A percentile compares a stretch with the other conserved stretches of the same genome.
These are phyloP conservation scores for Penicillium sclerotiorum DNA, from an alignment of 2,329 filamentous ascomycete genomes.

Conservation along the genomic window DNA sequence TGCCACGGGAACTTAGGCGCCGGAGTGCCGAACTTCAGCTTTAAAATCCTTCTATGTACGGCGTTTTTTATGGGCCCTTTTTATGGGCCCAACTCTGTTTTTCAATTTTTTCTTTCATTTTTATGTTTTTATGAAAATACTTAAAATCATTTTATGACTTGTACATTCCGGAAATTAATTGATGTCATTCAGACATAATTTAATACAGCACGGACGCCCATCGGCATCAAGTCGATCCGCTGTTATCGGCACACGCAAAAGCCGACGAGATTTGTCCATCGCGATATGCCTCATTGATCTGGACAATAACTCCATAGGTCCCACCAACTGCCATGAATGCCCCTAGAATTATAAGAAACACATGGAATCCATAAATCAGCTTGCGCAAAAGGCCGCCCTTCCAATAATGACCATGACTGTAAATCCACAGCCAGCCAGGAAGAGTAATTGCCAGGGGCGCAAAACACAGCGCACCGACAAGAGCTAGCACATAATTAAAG, in stretches of 20 bases:
- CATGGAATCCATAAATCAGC: slow-evolving; percentile 45
- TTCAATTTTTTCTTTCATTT: neutral
- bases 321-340: slow-evolving; percentile 53
- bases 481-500: slow-evolving; percentile 55
- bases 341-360: slow-evolving; percentile 47
- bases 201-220: too few relatives aligned
- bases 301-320: slow-evolving; percentile 33
- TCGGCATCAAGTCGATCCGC: slow-evolving; percentile 14
- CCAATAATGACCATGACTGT: slow-evolving; percentile 50
- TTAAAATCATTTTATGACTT: too few relatives aligned
- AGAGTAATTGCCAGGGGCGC: slow-evolving; percentile 54
- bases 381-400: slow-evolving; percentile 40
- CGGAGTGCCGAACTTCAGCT: too few relatives aligned
- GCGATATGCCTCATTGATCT: slow-evolving; percentile 23
- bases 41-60: too few relatives aligned
- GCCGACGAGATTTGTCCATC: slow-evolving; percentile 20
- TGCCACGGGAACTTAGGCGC: slow-evolving; percentile 4
- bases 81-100: too few relatives aligned
- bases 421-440: slow-evolving; percentile 56
- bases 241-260: slow-evolving; percentile 24
- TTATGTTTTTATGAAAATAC: neutral
- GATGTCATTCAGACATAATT: too few relatives aligned
- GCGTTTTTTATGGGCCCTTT: too few relatives aligned
- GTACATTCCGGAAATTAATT: too few relatives aligned
- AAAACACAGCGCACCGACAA: slow-evolving; percentile 55